A percentile compares a stretch with the other conserved stretches of the same genome.
Evolutionary conservation across 441 rosid species (phyloP).

Genomic region (Populus hybrid): DNA sequence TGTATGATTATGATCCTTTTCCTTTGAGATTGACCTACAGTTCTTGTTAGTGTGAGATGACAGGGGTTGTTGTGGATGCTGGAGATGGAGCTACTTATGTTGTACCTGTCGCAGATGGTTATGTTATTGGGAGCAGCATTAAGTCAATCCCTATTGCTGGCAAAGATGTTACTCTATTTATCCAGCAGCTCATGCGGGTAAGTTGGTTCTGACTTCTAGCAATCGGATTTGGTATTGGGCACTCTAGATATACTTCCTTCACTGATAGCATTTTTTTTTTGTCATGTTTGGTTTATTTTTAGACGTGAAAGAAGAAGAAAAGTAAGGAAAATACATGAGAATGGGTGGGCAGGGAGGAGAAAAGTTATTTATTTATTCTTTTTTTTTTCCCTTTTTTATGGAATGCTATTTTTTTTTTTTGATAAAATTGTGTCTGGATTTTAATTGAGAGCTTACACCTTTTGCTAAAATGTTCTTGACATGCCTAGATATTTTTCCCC

Average conservation of each 20-base stretch:
- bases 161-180: constrained; percentile 84
- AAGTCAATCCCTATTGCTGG: constrained; percentile 92
- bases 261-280: not conserved
- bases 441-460: not conserved
- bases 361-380: not conserved
- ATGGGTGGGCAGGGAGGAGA: not conserved
- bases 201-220: constrained; percentile 9
- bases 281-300: not conserved
- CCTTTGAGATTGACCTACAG: constrained; percentile 41
- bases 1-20: constrained; percentile 11
- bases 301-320: not conserved
- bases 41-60: constrained; percentile 95
- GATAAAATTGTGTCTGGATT: not conserved
- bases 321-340: not conserved
- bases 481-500: not conserved
- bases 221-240: not conserved
- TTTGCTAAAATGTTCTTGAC: not conserved
- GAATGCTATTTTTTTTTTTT: too few relatives aligned
- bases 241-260: not conserved
- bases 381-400: not conserved
- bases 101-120: constrained; percentile 99
- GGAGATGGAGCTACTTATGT: constrained; percentile 97
- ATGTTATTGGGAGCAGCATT: constrained; percentile 96
- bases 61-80: constrained; percentile 98
- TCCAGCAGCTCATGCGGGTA: constrained; percentile 99